These are phyloP conservation scores for Daedalea quercina DNA, from an alignment of 768 basidiomycete genomes.

Conservation along the genomic window DNA sequence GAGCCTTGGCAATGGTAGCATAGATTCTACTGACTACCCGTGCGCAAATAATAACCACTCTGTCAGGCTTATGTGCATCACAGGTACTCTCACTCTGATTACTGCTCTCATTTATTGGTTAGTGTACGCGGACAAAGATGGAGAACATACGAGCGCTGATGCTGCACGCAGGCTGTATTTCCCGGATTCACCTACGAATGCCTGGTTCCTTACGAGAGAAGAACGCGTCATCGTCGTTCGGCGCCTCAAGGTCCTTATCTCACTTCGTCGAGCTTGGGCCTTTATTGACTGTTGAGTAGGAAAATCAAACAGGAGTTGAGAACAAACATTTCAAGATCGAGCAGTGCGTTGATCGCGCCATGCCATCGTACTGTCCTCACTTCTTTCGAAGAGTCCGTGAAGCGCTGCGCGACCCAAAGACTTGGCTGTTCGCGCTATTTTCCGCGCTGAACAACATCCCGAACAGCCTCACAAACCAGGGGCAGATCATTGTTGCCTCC, in stretches of 20 bases:
- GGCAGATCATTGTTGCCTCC: constrained; percentile 54
- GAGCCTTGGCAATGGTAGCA: constrained; percentile 69
- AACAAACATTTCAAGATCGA: constrained; percentile 78
- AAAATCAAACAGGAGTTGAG: constrained; percentile 77
- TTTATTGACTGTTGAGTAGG: constrained; percentile 23
- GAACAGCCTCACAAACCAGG: constrained; percentile 62
- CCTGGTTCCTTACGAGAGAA: constrained; percentile 65
- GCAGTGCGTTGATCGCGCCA: constrained; percentile 44
- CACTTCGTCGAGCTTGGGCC: background rate
- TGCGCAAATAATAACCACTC: background rate
- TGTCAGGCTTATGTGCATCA: constrained; percentile 66
- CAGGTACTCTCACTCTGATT: constrained; percentile 50
- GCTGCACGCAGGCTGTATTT: constrained; percentile 49
- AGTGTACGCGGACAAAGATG: background rate
- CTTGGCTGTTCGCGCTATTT: constrained; percentile 72
- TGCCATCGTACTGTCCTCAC: background rate
- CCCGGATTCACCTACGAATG: constrained; percentile 68
- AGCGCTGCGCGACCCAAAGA: constrained; percentile 61
- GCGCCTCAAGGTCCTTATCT: constrained; percentile 47
- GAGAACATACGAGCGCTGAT: background rate
- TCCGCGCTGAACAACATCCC: constrained; percentile 55
- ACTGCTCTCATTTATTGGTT: constrained; percentile 52
- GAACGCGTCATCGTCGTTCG: constrained; percentile 59
- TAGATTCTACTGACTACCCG: background rate
- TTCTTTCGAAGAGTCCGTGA: constrained; percentile 41